A percentile compares a stretch with the other conserved stretches of the same genome.
Evolutionary conservation across 176 grass and related monocot genomes (phyloP).

Genomic region (Juncus inflexus): DNA sequence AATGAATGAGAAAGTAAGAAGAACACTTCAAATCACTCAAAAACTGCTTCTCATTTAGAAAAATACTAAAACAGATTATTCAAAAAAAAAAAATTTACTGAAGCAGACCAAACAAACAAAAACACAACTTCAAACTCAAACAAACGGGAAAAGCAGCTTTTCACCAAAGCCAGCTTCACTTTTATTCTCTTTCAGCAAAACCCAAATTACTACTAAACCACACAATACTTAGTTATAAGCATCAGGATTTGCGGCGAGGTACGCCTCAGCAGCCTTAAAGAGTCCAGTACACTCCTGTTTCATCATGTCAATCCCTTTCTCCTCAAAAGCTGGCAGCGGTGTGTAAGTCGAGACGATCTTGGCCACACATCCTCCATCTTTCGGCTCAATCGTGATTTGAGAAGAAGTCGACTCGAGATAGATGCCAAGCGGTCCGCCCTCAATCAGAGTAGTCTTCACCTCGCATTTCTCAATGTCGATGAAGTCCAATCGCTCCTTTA

Average conservation of each 20-base stretch:
- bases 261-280: slow-evolving; percentile 52
- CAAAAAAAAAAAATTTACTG: too few species aligned
- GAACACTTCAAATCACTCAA: too few species aligned
- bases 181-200: too few species aligned
- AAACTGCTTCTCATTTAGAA: too few species aligned
- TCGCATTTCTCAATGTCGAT: slow-evolving; percentile 54
- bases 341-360: slow-evolving; percentile 49
- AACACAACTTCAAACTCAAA: too few species aligned
- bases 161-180: too few species aligned
- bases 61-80: too few species aligned
- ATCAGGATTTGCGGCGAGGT: slow-evolving; percentile 55
- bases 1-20: too few species aligned
- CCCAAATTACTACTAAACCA: too few species aligned
- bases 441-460: slow-evolving; percentile 46
- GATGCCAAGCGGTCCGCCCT: slow-evolving; percentile 54
- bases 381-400: slow-evolving; percentile 58
- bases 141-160: too few species aligned
- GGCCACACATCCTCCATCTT: slow-evolving; percentile 39
- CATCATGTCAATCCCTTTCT: slow-evolving; percentile 23
- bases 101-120: too few species aligned
- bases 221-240: slow-evolving; percentile 41
- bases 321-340: slow-evolving; percentile 36
- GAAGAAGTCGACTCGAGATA: slow-evolving; percentile 34
- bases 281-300: slow-evolving; percentile 38
- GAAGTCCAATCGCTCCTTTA: slow-evolving; percentile 64